A percentile compares a stretch with the other conserved stretches of the same genome.
Evolutionary conservation across 306 rosid species (phyloP).

Genomic region (Glycine soja): DNA sequence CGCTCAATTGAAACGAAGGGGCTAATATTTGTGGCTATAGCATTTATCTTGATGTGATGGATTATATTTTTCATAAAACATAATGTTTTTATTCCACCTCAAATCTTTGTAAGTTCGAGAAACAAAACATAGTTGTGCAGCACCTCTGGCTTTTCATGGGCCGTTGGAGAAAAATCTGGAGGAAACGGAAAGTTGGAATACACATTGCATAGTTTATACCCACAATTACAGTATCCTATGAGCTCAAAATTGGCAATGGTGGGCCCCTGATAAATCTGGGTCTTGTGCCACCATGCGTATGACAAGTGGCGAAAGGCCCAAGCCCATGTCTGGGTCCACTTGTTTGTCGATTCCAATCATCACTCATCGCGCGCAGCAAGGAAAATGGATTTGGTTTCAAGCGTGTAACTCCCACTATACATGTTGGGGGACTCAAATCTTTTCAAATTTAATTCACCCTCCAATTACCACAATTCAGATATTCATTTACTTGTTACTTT

Average conservation of each 20-base stretch:
- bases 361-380: too few species aligned
- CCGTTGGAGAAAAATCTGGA: slow-evolving; percentile 6
- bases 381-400: slow-evolving; percentile 15
- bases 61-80: background rate
- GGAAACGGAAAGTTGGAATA: slow-evolving; percentile 2
- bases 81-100: background rate
- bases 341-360: background rate
- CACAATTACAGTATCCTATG: slow-evolving; percentile 6
- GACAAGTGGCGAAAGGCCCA: slow-evolving; percentile 44
- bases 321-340: slow-evolving; percentile 43
- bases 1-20: background rate
- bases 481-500: slow-evolving; percentile 1
- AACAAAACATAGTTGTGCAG: background rate
- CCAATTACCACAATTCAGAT: background rate
- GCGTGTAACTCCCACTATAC: background rate
- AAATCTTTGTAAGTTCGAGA: background rate
- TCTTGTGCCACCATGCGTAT: background rate
- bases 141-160: slow-evolving; percentile 32
- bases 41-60: background rate
- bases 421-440: background rate
- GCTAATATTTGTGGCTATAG: too few species aligned
- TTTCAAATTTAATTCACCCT: background rate
- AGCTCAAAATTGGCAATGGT: background rate
- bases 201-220: slow-evolving; percentile 23
- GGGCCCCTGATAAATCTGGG: slow-evolving; percentile 14